These are phyloP conservation scores for Nadsonia commutata DNA, from an alignment of 1,139 yeast species.

Conservation along the genomic window DNA sequence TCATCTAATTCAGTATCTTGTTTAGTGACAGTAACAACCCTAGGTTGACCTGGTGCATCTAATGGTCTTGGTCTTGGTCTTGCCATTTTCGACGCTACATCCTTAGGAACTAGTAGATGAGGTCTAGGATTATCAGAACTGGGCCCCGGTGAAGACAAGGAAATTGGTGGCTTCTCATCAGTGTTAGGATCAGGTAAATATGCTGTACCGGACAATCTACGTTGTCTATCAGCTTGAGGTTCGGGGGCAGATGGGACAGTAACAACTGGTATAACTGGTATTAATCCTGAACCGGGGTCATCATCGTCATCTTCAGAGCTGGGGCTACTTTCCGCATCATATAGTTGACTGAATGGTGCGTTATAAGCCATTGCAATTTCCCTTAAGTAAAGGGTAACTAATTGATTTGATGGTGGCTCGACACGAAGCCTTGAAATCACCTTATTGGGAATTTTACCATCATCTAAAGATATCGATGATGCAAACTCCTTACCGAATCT, in stretches of 20 bases:
- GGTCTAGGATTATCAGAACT: conserved; percentile 33
- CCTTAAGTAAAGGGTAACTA: conserved; percentile 55
- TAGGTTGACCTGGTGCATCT: too few species aligned
- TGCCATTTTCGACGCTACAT: conserved; percentile 7
- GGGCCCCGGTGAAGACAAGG: conserved; percentile 32
- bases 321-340: conserved; percentile 21
- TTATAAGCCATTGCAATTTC: conserved; percentile 75
- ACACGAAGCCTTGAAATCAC: conserved; percentile 48
- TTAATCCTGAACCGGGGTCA: conserved; percentile 19
- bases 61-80: conserved; percentile 7
- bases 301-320: conserved; percentile 20
- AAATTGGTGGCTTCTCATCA: conserved; percentile 22
- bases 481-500: conserved; percentile 56
- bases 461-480: conserved; percentile 31
- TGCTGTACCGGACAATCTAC: conserved; percentile 13
- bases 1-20: conserved; percentile 35
- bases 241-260: conserved; percentile 14
- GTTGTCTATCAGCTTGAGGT: conserved; percentile 10
- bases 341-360: conserved; percentile 54
- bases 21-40: conserved; percentile 10
- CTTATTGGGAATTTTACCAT: conserved; percentile 46
- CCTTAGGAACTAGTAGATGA: conserved; percentile 15
- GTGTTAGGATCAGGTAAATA: conserved; percentile 11
- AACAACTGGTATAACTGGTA: conserved; percentile 14
- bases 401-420: conserved; percentile 49